Base-by-base conservation (phyloP, 2,329 filamentous ascomycete species). In the Botrytis paeoniae region DNA sequence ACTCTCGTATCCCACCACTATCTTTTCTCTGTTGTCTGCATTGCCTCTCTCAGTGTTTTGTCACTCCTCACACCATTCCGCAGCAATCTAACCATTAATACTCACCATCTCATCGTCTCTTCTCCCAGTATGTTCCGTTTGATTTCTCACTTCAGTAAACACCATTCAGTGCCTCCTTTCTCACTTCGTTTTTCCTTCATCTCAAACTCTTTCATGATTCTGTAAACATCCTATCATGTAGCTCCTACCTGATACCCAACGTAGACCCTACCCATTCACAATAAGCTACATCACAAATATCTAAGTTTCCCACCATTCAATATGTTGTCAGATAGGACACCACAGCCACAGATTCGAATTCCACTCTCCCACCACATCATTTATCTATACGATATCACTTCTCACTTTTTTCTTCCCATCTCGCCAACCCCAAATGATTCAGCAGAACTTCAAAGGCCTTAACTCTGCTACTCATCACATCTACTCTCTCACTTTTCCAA, bases 281-380 rank as follows among this genome's bases (percentile, higher is more conserved):
- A 54, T 2, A 18, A 16, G n/a, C 25, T 14, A 29, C 51, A 54
- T 1, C 14, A n/a, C 4, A 54, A 54, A 8, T 0, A 29, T 7
- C n/a, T 29, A 16, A 4, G 12, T 1, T n/a, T 48, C 22, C 12
- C 22, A 51, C 10, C 1, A 5, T 6, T 51, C 25, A 14, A 3
- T 51, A 4, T 14, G 4, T 51, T 3, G 5, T 51, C 10, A 0
- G 12, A 6, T 12, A 14, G 0, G 0, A 14, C 1, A 51, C 48
- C 6, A 5, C 4, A 51, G 12, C 12, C 16, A 14, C 5, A n/a
- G 0, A 16, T 16, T 16, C 4, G 6, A n/a, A n/a, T 3, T 54
- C 25, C 2, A 2, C 25, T 16, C 4, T 54, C 2, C 12, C 7
- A 54, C 25, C 2, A n/a, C 25, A n/a, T 54, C 12, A n/a, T 25